Percentiles rank a stretch among this genome's conserved stretches.
phyloP scores from a whole-genome alignment of 345 rosid species.

The Ceriops decandra region DNA sequence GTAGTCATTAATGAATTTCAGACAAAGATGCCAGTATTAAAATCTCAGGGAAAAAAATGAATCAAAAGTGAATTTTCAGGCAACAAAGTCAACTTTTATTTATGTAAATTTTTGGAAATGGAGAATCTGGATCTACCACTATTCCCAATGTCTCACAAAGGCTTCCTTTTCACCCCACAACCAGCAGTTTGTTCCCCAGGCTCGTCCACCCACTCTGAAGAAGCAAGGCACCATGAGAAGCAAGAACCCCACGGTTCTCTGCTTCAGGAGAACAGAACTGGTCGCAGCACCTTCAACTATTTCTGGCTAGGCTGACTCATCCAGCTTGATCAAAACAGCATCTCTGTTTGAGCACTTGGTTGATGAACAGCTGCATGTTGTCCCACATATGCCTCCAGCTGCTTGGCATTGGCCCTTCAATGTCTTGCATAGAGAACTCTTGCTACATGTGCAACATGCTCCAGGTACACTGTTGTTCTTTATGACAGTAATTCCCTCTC shows the following conservation, averaged over 20 bases:
- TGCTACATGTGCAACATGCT: conserved; percentile 70
- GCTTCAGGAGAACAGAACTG: conserved; percentile 35
- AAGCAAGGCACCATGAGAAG: conserved; percentile 67
- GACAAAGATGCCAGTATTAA: too few species aligned
- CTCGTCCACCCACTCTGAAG: conserved; percentile 60
- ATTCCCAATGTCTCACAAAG: conserved; percentile 84
- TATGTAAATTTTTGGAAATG: too few species aligned
- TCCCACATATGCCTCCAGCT: conserved; percentile 53
- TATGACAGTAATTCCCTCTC: conserved; percentile 21
- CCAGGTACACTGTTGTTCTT: conserved; percentile 21
- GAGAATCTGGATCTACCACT: conserved; percentile 29
- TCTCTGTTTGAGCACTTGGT: conserved; percentile 64
- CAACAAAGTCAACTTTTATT: too few species aligned
- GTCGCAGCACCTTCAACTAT: conserved; percentile 13
- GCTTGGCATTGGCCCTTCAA: conserved; percentile 73
- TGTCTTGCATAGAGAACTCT: conserved; percentile 63
- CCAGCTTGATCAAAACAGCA: conserved; percentile 7
- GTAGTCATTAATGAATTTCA: too few species aligned
- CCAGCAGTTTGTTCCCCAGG: conserved; percentile 37
- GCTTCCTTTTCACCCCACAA: conserved; percentile 52
- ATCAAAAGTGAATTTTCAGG: too few species aligned
- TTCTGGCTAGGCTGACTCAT: conserved; percentile 25
- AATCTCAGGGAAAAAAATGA: too few species aligned
- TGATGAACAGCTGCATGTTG: conserved; percentile 59
- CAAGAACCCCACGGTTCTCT: conserved; percentile 41